These are phyloP conservation scores for Amylostereum chailletii DNA, from an alignment of 1,284 basidiomycete genomes.

Conservation along the genomic window DNA sequence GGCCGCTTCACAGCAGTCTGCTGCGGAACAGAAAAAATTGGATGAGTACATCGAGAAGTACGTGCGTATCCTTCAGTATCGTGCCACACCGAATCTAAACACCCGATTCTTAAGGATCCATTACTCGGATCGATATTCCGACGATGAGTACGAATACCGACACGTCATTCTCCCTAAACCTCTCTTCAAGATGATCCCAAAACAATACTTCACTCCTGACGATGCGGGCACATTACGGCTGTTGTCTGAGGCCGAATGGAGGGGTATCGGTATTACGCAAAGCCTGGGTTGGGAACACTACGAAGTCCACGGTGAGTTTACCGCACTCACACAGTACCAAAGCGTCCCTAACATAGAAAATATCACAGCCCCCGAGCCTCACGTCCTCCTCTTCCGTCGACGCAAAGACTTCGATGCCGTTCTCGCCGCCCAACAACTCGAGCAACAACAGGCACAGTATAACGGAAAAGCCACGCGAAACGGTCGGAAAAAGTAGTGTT, in stretches of 20 bases:
- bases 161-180: constrained; percentile 90
- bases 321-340: background rate
- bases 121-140: constrained; percentile 78
- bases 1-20: constrained; percentile 1
- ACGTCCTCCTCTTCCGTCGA: constrained; percentile 76
- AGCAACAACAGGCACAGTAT: constrained; percentile 9
- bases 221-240: constrained; percentile 77
- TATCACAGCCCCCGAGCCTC: constrained; percentile 76
- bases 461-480: constrained; percentile 16
- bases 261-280: constrained; percentile 93
- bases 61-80: constrained; percentile 12
- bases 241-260: constrained; percentile 84
- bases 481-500: constrained; percentile 22
- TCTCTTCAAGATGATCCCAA: constrained; percentile 82
- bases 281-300: constrained; percentile 97
- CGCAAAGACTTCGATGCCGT: constrained; percentile 47
- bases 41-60: constrained; percentile 49
- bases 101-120: constrained; percentile 48
- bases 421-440: constrained; percentile 16
- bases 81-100: constrained; percentile 5
- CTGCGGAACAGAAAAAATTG: constrained; percentile 23
- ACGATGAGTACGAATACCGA: constrained; percentile 81
- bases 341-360: background rate
- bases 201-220: constrained; percentile 69
- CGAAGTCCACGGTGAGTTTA: constrained; percentile 81